Evolutionary conservation across 2,329 filamentous ascomycete species (phyloP), one percentile per base, ranked within the genome.

Genomic region (Fusarium sp.): DNA sequence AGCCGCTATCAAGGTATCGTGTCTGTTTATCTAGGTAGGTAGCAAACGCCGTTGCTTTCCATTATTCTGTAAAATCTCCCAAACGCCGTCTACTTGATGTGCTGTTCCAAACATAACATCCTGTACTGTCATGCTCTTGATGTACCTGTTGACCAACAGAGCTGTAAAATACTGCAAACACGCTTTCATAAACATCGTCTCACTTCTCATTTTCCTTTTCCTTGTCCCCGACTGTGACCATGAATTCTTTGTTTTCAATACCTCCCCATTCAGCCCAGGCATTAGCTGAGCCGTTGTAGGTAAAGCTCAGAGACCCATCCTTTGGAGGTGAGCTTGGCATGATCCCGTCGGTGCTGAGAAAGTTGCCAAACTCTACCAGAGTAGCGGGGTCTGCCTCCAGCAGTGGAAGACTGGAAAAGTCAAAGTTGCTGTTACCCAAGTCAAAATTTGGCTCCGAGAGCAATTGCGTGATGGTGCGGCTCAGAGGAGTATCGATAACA

Each of bases 381-480:
- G 64, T 70, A 13, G 76, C 67, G 6, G 75, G 79, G 55, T 80
- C 76, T 56, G 76, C 77, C 40, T 81, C 80, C 2, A 83, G 70
- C n/a, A 78, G 70, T 6, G 80, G 80, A 33, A 85, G 66, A 58
- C 65, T 77, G 52, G 75, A 76, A 28, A 86, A 75, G 57, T 86
- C 84, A 13, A 87, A 70, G 40, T 85, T 82, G 26, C 81, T 59
- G 76, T 81, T 36, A 75, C 81, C 65, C 72, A 80, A 11, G 77
- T 80, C 72, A 70, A 87, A 84, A 43, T 84, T 82, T 11, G 81
- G 82, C 63, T 90, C 87, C 9, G 86, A 89, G 21, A 92, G 82
- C 63, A 93, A 82, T 71, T 91, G 86, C 67, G 86, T 87, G 36
- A 93, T 84, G 22, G 89, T 87, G 38, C 86, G 84, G 3, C 88